Evolutionary conservation across 345 rosid genomes (phyloP).

Genomic region (Populus simonii): DNA sequence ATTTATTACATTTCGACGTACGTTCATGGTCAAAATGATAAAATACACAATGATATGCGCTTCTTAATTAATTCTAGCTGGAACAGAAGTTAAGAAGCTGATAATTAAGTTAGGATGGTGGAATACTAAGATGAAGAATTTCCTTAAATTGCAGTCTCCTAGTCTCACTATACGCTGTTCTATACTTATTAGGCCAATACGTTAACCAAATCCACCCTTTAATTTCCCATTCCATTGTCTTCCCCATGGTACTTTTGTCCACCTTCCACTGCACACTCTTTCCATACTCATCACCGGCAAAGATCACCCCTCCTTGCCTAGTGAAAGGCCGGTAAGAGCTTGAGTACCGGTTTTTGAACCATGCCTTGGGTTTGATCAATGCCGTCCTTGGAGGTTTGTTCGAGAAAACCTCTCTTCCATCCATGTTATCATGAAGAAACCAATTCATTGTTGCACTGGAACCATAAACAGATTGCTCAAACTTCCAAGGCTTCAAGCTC

Average conservation of each 20-base stretch:
- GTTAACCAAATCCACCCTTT: slow-evolving; percentile 86
- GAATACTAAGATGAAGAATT: slow-evolving; percentile 48
- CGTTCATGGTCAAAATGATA: too few relatives aligned
- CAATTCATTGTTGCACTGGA: slow-evolving; percentile 62
- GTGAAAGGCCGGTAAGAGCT: slow-evolving; percentile 74
- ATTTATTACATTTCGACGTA: too few relatives aligned
- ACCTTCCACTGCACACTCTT: slow-evolving; percentile 69
- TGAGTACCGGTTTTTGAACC: slow-evolving; percentile 75
- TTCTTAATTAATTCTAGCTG: background rate
- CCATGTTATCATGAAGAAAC: slow-evolving; percentile 77
- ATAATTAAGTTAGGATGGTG: slow-evolving; percentile 16
- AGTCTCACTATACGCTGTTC: slow-evolving; percentile 67
- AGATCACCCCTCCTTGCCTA: slow-evolving; percentile 77
- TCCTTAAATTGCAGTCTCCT: slow-evolving; percentile 74
- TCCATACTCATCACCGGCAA: slow-evolving; percentile 80
- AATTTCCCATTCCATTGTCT: slow-evolving; percentile 73
- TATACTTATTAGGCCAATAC: slow-evolving; percentile 86
- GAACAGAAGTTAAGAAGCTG: background rate
- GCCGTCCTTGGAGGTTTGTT: slow-evolving; percentile 66
- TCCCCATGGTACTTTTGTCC: slow-evolving; percentile 53
- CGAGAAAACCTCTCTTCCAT: slow-evolving; percentile 80
- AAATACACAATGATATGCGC: too few relatives aligned
- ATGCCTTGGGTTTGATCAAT: slow-evolving; percentile 60
- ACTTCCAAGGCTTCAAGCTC: slow-evolving; percentile 82
- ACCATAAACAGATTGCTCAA: slow-evolving; percentile 67